These are phyloP conservation scores for Flaveria linearis DNA, from an alignment of 129 eudicot species.

Conservation along the genomic window DNA sequence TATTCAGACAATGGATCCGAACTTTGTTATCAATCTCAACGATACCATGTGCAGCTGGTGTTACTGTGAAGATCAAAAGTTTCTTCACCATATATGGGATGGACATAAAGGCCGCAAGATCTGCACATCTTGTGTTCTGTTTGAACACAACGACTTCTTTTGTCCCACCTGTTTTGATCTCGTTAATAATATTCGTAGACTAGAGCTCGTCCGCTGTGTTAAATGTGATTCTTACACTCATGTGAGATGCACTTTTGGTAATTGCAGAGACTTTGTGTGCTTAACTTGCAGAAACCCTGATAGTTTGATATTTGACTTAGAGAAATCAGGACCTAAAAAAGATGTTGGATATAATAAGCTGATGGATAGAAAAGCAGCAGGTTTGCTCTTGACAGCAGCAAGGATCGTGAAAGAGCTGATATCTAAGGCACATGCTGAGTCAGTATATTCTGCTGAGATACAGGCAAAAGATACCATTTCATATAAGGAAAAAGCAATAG, in stretches of 20 bases:
- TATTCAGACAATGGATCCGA: slow-evolving; percentile 2
- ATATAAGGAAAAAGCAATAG: not conserved
- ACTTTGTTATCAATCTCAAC: slow-evolving; percentile 7
- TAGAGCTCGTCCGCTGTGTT: not conserved
- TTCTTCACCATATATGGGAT: slow-evolving; percentile 24
- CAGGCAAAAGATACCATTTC: not conserved
- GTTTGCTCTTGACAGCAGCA: slow-evolving; percentile 20
- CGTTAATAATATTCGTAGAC: not conserved
- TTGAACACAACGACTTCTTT: not conserved
- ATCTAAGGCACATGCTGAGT: not conserved
- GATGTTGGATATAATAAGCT: not conserved
- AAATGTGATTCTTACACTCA: slow-evolving; percentile 2
- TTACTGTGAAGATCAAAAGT: not conserved
- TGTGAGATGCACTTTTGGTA: not conserved
- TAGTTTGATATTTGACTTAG: not conserved
- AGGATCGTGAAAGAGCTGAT: not conserved
- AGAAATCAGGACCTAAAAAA: not conserved
- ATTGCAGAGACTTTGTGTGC: not conserved
- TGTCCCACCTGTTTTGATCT: slow-evolving; percentile 24
- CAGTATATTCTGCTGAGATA: not conserved
- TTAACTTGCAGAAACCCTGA: slow-evolving; percentile 11
- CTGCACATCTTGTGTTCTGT: slow-evolving; percentile 27
- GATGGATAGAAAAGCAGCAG: slow-evolving; percentile 12
- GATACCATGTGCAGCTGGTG: slow-evolving; percentile 19
- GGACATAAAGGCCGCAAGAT: not conserved